Evolutionary conservation across 139 green algal species (phyloP), one percentile per base, ranked within the genome.

Genomic region (Micractinium conductrix): DNA sequence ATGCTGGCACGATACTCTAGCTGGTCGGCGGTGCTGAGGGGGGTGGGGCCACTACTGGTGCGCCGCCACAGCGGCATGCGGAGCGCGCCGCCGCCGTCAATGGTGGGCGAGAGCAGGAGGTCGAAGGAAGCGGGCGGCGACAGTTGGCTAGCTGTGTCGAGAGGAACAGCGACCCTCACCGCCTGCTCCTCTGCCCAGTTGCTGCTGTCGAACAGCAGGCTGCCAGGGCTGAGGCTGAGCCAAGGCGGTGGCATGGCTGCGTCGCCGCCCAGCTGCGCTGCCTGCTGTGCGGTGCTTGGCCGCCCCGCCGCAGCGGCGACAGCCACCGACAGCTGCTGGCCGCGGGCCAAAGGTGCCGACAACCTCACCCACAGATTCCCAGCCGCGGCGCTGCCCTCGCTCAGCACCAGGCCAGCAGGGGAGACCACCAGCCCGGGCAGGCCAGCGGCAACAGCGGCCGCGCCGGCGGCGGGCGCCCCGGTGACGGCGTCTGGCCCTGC

Each of bases 171-270:
- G 22, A 78, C 38, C 24, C n/a, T 10, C 38, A 78, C 42, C 2
- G 10, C 42, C 42, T 78, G 70, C 40, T 58, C 38, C 24, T 53
- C 24, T 60, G 40, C 70, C 70, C 70, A 78, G 70, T 55, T 78
- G 42, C 42, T 78, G 70, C 70, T 60, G 70, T 78, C 40, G 30
- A 78, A 78, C 2, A 7, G 26, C 42, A 60, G 70, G 16, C 30
- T 22, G 22, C 5, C 8, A 12, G 26, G 70, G 42, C 42, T 37
- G 14, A 78, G n/a, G 26, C 17, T 10, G 62, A 44, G 37, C 19
- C 16, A 7, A 14, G 62, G 8, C 62, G 16, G 30, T 22, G 62
- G 62, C 30, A 2, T 7, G 1, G 62, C 26, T 22, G 30, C 8
- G n/a, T 7, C n/a, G 7, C 4, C 9, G 19, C 14, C 7, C 10